Base-by-base conservation (phyloP, 1,284 basidiomycete species). In the Leccinum pallidistipes region DNA sequence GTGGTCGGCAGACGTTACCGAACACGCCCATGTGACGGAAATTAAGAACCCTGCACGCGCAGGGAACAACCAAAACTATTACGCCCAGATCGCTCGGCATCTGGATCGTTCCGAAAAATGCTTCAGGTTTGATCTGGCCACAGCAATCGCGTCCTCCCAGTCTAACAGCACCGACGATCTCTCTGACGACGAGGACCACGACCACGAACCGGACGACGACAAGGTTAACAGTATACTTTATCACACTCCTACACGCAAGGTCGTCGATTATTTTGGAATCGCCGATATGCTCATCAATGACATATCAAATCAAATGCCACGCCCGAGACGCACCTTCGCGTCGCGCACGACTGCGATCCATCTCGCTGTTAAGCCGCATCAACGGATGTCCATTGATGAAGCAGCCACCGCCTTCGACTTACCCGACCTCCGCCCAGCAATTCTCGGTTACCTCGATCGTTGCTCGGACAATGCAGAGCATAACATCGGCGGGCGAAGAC, bases 21-120 rank as follows among this genome's bases (percentile, higher is more conserved):
- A 54, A 24, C 58, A 55, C 24, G 32, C 53, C 5, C 58, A 59
- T 38, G 24, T 54, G 6, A 5, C 40, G 3, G 58, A 32, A 14
- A 59, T 59, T 32, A 59, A 59, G 53, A 40, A 16, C 7, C 58
- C 53, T 3, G 52, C 53, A 9, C 10, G 16, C 6, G 21, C 45
- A 5, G 52, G 53, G 1, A 59, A 59, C 24, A 59, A 59, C 14
- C 58, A 55, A 38, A 54, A 59, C 5, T 55, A 54, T 21, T 59
- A 45, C 45, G 18, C n/a, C 18, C 45, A 49, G 18, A 49, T 49
- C 24, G 45, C 45, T 11, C 45, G 45, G 16, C 45, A 49, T 11
- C 45, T 49, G 6, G 45, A 49, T 21, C 45, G 45, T 10, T 49
- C 45, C 18, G 45, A 50, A 27, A 50, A 16, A 27, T 50, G 49